Evolutionary conservation across 148 eudicot genomes (phyloP), one percentile per base, ranked within the genome.

Genomic region (Rhododendron henanense): DNA sequence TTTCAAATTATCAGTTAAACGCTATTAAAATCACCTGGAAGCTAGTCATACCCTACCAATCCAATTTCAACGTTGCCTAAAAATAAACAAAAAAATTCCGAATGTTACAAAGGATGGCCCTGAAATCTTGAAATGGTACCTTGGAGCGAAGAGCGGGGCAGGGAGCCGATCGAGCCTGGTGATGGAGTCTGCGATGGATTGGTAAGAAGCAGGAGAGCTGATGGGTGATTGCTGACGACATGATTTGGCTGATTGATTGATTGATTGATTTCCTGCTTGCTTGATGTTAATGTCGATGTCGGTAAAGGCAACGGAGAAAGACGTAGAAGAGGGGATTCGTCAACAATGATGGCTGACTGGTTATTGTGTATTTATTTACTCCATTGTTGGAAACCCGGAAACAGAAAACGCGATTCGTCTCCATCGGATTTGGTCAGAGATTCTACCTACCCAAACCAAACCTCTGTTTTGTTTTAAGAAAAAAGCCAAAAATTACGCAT

Each of bases 141-240:
- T 85, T 85, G 25, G 57, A 53, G 44, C 86, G 86, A 85, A 85
- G 37, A 61, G 51, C 14, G 16, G 21, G 53, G 81, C 51, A 76
- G 7, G 75, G 59, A 28, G 57, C 31, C 16, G 83, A 59, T 57
- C 82, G 82, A 1, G 55, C 45, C 8, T 5, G 82, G 3, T 25
- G 41, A 31, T 57, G 82, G 19, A 39, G 44, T 9, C 76, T 33
- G 55, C 74, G 86, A 33, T 45, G 44, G 83, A 85, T 57, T 39
- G 86, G 45, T 3, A 71, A 39, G 75, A 78, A 78, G 73, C 82
- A 85, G 19, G 86, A 78, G 75, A 85, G 82, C 73, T 79, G 82
- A 6, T 41, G 86, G 28, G 41, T 57, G 83, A 85, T 77, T 78
- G 82, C 59, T 5, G 82, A n/a, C 14, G 83, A 59, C 86, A 85